Evolutionary conservation across 441 rosid genomes (phyloP), one percentile per base, ranked within the genome.

Genomic region (Adansonia rubrostipa): DNA sequence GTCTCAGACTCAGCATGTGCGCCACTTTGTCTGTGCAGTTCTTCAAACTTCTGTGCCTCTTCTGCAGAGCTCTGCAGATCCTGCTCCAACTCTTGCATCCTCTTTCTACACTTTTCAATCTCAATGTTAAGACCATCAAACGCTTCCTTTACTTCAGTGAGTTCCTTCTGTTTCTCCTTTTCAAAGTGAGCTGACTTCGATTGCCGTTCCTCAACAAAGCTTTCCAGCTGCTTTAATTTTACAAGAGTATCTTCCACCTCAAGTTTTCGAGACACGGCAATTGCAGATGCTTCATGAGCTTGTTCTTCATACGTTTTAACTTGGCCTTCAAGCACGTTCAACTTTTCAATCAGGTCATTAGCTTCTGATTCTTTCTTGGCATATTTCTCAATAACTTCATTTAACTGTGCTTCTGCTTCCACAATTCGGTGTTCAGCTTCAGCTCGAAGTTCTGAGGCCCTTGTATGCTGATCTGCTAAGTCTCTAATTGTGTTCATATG

Each of bases 41-140:
- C 97, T 86, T 94, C 93, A 64, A 88, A 94, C 84, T 87, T 93
- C 83, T 71, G 88, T 53, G 92, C 90, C 80, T 93, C 97, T 17
- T 79, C 85, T 10, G 80, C 83, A 17, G 98, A 89, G 73, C 66
- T 19, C 13, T 81, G 88, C 71, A 95, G 86, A 82, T 88, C 93
- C 60, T 87, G 81, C 61, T 91, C 96, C 89, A 92, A 77, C 79
- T 91, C 92, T 60, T 80, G 82, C 88, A 87, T 83, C 85, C 83
- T 90, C 86, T 88, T 92, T 82, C 89, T 82, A 6, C 95, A 90
- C 80, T 51, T 88, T 76, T 86, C 93, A 51, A 91, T 88, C 77
- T 96, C 97, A 45, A 90, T 85, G 71, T 78, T 89, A 60, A 93
- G 82, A 60, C 86, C 83, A 78, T 88, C 88, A 79, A 89, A 92